phyloP scores from a whole-genome alignment of 495 filamentous ascomycete genomes.

The Podospora australis region DNA sequence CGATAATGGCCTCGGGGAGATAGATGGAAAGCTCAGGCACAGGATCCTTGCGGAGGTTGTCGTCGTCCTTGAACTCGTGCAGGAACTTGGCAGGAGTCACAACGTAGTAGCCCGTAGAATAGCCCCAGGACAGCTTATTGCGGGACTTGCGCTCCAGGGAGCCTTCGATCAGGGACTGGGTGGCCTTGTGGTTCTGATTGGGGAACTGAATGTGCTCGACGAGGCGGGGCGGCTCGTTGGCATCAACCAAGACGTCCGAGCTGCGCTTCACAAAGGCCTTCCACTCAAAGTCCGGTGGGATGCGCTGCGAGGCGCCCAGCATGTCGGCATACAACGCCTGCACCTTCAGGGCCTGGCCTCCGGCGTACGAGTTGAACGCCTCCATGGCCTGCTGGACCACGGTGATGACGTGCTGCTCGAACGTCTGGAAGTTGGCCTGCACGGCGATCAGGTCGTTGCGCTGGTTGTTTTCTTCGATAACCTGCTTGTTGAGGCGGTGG shows the following conservation, averaged over 20 bases:
- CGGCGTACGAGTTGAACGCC: slow-evolving; percentile 69
- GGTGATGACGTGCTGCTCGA: slow-evolving; percentile 79
- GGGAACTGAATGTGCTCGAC: slow-evolving; percentile 71
- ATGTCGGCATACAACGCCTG: slow-evolving; percentile 79
- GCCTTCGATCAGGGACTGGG: slow-evolving; percentile 79
- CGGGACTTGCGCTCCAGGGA: slow-evolving; percentile 79
- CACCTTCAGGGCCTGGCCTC: slow-evolving; percentile 72
- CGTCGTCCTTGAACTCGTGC: slow-evolving; percentile 93
- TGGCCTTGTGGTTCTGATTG: slow-evolving; percentile 77
- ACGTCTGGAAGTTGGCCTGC: slow-evolving; percentile 80
- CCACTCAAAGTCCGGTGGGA: slow-evolving; percentile 92
- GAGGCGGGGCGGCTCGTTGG: slow-evolving; percentile 61
- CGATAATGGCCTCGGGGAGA: slow-evolving; percentile 82
- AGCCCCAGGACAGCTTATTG: slow-evolving; percentile 67
- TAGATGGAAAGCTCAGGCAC: slow-evolving; percentile 81
- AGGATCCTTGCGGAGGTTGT: slow-evolving; percentile 76
- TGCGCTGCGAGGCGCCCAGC: slow-evolving; percentile 63
- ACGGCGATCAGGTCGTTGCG: slow-evolving; percentile 81
- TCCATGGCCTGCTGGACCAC: slow-evolving; percentile 76
- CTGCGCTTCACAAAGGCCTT: slow-evolving; percentile 68
- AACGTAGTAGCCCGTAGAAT: slow-evolving; percentile 78
- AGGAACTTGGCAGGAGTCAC: slow-evolving; percentile 79
- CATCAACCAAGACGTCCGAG: slow-evolving; percentile 68
- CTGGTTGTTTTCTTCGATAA: slow-evolving; percentile 91
- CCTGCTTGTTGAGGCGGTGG: slow-evolving; percentile 81